Evolutionary conservation across 1,284 basidiomycete species (phyloP).

Genomic region (Trichosporon sp.): DNA sequence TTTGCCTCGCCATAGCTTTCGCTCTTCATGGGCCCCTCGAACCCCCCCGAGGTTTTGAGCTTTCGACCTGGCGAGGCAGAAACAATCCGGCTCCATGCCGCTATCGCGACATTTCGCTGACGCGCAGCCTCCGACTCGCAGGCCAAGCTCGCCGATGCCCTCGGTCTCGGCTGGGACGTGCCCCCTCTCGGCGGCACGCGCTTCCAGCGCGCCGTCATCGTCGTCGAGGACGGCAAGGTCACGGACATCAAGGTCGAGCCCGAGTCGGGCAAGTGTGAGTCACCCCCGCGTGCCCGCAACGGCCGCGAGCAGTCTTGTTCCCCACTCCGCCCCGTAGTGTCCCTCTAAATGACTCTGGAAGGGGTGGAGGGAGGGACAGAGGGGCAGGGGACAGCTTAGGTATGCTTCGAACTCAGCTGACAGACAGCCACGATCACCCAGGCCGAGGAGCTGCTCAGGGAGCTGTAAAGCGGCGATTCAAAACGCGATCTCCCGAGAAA

Average conservation of each 20-base stretch:
- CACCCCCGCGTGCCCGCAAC: no score
- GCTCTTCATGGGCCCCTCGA: no score
- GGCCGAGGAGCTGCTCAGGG: conserved; percentile 64
- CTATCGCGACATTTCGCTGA: conserved; percentile 21
- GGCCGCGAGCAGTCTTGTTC: no score
- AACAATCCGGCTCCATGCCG: no score
- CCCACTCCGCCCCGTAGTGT: no score
- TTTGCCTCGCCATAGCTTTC: no score
- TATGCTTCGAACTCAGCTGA: not conserved
- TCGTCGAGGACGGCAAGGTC: conserved; percentile 63
- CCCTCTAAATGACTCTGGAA: no score
- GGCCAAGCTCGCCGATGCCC: conserved; percentile 62
- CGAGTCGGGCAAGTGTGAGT: conserved; percentile 59
- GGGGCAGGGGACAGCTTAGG: no score
- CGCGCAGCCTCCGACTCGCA: conserved; percentile 66
- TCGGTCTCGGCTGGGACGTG: conserved; percentile 69
- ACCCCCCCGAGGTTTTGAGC: no score
- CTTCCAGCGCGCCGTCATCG: conserved; percentile 62
- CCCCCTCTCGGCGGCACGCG: conserved; percentile 66
- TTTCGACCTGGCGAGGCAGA: no score
- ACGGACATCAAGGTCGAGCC: conserved; percentile 65
- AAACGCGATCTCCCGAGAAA: not conserved
- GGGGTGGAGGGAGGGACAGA: no score
- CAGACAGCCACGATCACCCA: conserved; percentile 62
- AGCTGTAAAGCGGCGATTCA: conserved; percentile 47